Base-by-base conservation (phyloP, 345 rosid genomes). In the Litchi chinensis region DNA sequence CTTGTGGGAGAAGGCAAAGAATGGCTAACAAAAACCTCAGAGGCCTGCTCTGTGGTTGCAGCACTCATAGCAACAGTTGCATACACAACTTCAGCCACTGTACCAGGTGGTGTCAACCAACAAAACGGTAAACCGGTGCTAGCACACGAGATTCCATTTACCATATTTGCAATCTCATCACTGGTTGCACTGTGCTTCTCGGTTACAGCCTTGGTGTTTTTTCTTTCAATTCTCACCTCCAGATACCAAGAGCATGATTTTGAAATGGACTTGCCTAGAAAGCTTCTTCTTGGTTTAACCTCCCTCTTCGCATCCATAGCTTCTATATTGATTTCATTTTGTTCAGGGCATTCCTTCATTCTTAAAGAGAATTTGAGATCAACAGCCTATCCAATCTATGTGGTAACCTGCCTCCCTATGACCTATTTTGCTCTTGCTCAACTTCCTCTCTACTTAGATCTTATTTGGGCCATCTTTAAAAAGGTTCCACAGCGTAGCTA, bases 61-160 rank as follows among this genome's bases (percentile, higher is more conserved):
- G 83, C 85, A n/a, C 76, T 82, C 32, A 63, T 82, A 11, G 83
- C 83, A 8, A 80, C 85, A 3, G 88, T 82, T 24, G 85, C 85
- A 39, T 85, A 79, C 15, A 68, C 88, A 24, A 73, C 79, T 22
- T 76, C 83, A 28, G 28, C 83, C 10, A 73, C 81, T 3, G 79
- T 79, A 6, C 85, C 87, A 19, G 85, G 85, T 5, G 79, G 78
- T 24, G 41, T 60, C 21, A 52, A 71, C 3, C 41, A 43, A 32
- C 5, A 12, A 4, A 56, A 15, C 24, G 79, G 78, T 4, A 16
- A 1, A 40, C 81, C 79, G 10, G 50, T 16, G 1, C 39, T 60
- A 0, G 40, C 8, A 15, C 2, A 71, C 2, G 6, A 65, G 22
- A 41, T 66, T 1, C 21, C 11, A 16, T 82, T 82, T 59, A 11